phyloP scores from a whole-genome alignment of 768 basidiomycete genomes.

The Serendipita vermifera region DNA sequence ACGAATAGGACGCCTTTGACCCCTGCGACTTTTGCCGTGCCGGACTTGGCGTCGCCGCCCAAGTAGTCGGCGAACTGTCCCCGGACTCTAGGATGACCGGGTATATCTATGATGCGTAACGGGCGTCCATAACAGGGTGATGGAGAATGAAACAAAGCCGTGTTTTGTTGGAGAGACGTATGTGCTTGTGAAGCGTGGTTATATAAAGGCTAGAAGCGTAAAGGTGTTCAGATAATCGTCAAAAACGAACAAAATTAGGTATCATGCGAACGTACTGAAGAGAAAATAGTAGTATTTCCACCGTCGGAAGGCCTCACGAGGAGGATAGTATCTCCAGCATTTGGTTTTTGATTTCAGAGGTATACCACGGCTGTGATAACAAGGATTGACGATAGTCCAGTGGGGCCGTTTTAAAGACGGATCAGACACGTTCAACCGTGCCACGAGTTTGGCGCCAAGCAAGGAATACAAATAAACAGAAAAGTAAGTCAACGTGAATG shows the following conservation, averaged over 20 bases:
- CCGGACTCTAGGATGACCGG: conserved; percentile 69
- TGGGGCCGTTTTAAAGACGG: not conserved
- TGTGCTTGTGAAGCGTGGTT: conserved; percentile 52
- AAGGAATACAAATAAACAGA: no score
- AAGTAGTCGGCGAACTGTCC: conserved; percentile 60
- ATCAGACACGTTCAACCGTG: no score
- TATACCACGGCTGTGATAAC: not conserved
- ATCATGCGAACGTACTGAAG: conserved; percentile 37
- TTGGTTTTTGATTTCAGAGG: not conserved
- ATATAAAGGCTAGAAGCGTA: conserved; percentile 53
- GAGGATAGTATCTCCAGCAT: conserved; percentile 31
- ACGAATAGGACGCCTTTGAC: conserved; percentile 63
- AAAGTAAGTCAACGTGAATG: no score
- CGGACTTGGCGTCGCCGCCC: conserved; percentile 22
- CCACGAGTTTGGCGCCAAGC: no score
- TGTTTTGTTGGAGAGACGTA: conserved; percentile 65
- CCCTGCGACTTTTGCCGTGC: not conserved
- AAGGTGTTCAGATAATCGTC: conserved; percentile 14
- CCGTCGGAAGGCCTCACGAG: conserved; percentile 64
- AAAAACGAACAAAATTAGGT: no score
- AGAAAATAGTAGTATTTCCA: conserved; percentile 70
- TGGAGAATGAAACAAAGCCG: conserved; percentile 34
- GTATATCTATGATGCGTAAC: conserved; percentile 55
- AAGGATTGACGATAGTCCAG: not conserved
- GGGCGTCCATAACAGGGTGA: conserved; percentile 27